These are phyloP conservation scores for Yamadazyma akitaensis DNA, from an alignment of 805 yeast species.

Conservation along the genomic window DNA sequence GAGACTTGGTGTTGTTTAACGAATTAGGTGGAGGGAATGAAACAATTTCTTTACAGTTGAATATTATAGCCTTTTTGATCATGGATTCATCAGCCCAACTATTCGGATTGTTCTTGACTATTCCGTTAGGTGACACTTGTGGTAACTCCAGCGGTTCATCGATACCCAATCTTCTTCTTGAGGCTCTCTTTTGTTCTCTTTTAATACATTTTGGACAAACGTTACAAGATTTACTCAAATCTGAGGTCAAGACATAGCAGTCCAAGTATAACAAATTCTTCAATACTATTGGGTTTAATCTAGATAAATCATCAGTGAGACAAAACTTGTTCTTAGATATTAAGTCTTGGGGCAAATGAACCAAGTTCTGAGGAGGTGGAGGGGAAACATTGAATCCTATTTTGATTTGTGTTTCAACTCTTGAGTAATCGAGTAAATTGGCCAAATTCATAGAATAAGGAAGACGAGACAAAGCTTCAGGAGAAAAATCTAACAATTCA, in stretches of 20 bases:
- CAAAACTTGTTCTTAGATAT: conserved; percentile 85
- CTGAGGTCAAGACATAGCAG: conserved; percentile 71
- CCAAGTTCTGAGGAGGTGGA: conserved; percentile 65
- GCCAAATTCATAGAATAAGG: conserved; percentile 52
- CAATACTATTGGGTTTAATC: conserved; percentile 37
- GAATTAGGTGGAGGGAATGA: conserved; percentile 63
- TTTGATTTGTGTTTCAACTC: conserved; percentile 96
- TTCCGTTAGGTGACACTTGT: conserved; percentile 19
- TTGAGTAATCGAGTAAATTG: conserved; percentile 73
- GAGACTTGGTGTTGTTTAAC: conserved; percentile 32
- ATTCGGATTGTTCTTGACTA: conserved; percentile 53
- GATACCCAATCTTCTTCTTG: conserved; percentile 77
- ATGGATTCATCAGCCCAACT: conserved; percentile 73
- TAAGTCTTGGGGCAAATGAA: conserved; percentile 84
- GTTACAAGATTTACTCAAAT: conserved; percentile 49
- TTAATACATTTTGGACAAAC: conserved; percentile 88
- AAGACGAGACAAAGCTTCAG: conserved; percentile 31
- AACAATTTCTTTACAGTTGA: conserved; percentile 86
- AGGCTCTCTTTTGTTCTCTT: conserved; percentile 91
- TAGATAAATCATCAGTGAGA: conserved; percentile 48
- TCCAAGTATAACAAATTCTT: conserved; percentile 66
- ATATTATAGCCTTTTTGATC: conserved; percentile 79
- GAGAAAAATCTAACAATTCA: conserved; percentile 36
- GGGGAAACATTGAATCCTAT: conserved; percentile 67
- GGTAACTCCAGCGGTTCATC: conserved; percentile 12